These are phyloP conservation scores for Castanopsis chinensis DNA, from an alignment of 306 rosid genomes.

Conservation along the genomic window DNA sequence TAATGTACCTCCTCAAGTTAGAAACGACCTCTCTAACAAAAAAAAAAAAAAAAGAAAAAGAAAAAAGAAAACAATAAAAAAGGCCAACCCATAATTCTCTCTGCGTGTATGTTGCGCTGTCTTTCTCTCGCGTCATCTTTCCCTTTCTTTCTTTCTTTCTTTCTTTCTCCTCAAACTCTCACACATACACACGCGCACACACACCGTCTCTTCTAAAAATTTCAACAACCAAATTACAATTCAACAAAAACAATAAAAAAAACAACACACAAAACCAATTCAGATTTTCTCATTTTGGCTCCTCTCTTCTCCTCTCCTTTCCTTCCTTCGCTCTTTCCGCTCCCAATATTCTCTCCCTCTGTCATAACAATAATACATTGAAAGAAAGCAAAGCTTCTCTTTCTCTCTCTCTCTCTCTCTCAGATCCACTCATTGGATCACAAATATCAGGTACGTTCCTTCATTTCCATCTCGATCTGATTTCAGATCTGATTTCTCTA, in stretches of 20 bases:
- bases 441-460: constrained; percentile 24
- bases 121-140: constrained; percentile 35
- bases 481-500: constrained; percentile 31
- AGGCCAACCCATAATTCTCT: constrained; percentile 17
- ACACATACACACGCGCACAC: neutral
- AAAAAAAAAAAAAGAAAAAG: neutral
- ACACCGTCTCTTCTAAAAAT: constrained; percentile 1
- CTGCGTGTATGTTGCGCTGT: constrained; percentile 67
- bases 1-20: no score
- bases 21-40: no score
- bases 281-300: no score
- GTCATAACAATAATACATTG: no score
- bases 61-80: neutral
- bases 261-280: neutral
- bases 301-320: no score
- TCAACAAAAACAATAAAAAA: no score
- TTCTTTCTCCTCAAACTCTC: neutral
- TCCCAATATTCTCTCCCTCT: neutral
- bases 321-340: constrained; percentile 10
- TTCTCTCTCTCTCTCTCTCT: constrained; percentile 13
- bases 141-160: neutral
- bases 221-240: neutral
- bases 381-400: neutral
- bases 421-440: constrained; percentile 29
- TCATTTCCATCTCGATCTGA: constrained; percentile 38